Conservation (phyloP, 148 eudicot species). For the Amaranthus palmeri region DNA sequence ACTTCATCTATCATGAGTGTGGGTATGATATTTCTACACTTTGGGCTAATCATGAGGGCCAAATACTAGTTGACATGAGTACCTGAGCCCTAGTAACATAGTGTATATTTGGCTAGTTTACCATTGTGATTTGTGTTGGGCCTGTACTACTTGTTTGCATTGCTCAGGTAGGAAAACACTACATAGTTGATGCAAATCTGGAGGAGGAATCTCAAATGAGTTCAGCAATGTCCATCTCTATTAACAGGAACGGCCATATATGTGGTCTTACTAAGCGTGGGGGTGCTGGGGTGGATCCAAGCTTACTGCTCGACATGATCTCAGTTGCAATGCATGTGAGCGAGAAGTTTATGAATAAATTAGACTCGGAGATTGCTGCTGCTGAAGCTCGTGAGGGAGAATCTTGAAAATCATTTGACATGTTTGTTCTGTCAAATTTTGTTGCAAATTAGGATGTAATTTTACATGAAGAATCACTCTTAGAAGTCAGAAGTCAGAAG, state of each 20-base stretch:
- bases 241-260: constrained; percentile 65
- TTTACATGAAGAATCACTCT: too few species aligned
- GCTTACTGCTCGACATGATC: constrained; percentile 85
- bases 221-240: constrained; percentile 69
- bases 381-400: constrained; percentile 50
- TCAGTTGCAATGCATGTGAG: constrained; percentile 79
- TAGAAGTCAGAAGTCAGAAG: too few species aligned
- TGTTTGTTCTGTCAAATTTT: background rate
- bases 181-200: constrained; percentile 84
- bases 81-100: too few species aligned
- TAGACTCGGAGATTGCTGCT: constrained; percentile 89
- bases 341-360: constrained; percentile 63
- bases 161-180: constrained; percentile 72
- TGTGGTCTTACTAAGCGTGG: constrained; percentile 87
- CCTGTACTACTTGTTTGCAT: background rate
- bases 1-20: too few species aligned
- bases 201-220: constrained; percentile 97
- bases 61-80: too few species aligned
- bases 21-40: too few species aligned
- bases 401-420: constrained; percentile 1
- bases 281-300: constrained; percentile 79
- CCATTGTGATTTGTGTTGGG: too few species aligned
- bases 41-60: too few species aligned
- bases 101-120: too few species aligned
- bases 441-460: too few species aligned